Conservation (phyloP, 306 rosid genomes). For the Cyclanthera cordifolia region DNA sequence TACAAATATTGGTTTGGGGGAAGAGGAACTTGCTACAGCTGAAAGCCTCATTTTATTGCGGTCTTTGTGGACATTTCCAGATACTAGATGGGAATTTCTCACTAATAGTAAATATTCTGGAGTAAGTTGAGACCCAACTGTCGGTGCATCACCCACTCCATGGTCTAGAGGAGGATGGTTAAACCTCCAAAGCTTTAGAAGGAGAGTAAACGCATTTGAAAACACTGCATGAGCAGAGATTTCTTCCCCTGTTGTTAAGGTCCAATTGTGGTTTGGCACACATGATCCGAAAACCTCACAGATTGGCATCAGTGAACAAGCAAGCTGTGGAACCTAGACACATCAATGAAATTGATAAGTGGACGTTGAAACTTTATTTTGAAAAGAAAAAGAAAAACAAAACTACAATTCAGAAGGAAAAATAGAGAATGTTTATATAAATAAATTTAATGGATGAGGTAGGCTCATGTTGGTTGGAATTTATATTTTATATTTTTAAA, state of each 20-base stretch:
- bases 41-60: conserved; percentile 70
- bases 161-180: conserved; percentile 89
- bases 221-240: conserved; percentile 88
- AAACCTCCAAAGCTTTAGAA: conserved; percentile 84
- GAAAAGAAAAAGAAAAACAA: neutral
- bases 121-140: conserved; percentile 85
- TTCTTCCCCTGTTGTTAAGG: conserved; percentile 59
- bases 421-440: neutral
- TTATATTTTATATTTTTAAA: neutral
- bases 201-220: conserved; percentile 91
- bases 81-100: conserved; percentile 66
- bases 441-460: too few relatives aligned
- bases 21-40: conserved; percentile 56
- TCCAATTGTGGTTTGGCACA: conserved; percentile 72
- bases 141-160: conserved; percentile 86
- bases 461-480: neutral
- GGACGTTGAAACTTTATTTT: neutral
- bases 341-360: conserved; percentile 10
- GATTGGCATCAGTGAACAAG: conserved; percentile 92
- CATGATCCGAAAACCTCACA: conserved; percentile 98
- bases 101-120: conserved; percentile 84
- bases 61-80: conserved; percentile 41
- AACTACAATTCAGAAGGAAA: neutral
- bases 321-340: conserved; percentile 88
- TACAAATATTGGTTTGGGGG: conserved; percentile 76